These are phyloP conservation scores for Cucurbita moschata DNA, from an alignment of 306 rosid species.

Conservation along the genomic window DNA sequence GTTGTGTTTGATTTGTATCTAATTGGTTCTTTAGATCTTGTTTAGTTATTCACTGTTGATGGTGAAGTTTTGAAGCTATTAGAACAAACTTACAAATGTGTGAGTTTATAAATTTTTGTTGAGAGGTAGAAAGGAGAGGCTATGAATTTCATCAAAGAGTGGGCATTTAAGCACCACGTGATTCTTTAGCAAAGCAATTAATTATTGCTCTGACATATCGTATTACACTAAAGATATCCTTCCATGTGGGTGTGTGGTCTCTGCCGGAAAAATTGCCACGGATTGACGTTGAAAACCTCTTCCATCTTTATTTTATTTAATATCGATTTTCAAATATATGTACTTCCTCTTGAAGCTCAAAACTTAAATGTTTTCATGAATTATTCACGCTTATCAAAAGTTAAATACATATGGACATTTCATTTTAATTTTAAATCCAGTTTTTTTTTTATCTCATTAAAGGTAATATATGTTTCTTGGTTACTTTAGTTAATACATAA, in stretches of 20 bases:
- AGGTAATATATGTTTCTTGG: too few species aligned
- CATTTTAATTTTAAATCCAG: too few species aligned
- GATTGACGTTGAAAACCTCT: not conserved
- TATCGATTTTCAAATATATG: not conserved
- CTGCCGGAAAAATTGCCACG: not conserved
- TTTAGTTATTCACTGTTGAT: too few species aligned
- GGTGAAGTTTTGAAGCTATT: too few species aligned
- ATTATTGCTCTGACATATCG: not conserved
- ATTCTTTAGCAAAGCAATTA: not conserved
- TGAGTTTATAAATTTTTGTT: not conserved
- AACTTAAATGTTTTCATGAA: too few species aligned
- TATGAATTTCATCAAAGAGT: not conserved
- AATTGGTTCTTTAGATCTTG: not conserved
- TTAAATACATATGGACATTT: too few species aligned
- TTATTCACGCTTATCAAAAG: too few species aligned
- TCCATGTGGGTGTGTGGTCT: not conserved
- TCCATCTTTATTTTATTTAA: not conserved
- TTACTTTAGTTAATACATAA: too few species aligned
- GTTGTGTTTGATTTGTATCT: not conserved
- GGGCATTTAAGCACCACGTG: conserved; percentile 1
- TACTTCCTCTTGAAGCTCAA: too few species aligned
- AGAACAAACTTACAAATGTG: too few species aligned
- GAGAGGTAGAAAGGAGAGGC: not conserved
- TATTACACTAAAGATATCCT: conserved; percentile 4
- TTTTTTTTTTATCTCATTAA: too few species aligned